Conservation (phyloP, 73 alveolate species). For the Tetrahymena borealis region DNA sequence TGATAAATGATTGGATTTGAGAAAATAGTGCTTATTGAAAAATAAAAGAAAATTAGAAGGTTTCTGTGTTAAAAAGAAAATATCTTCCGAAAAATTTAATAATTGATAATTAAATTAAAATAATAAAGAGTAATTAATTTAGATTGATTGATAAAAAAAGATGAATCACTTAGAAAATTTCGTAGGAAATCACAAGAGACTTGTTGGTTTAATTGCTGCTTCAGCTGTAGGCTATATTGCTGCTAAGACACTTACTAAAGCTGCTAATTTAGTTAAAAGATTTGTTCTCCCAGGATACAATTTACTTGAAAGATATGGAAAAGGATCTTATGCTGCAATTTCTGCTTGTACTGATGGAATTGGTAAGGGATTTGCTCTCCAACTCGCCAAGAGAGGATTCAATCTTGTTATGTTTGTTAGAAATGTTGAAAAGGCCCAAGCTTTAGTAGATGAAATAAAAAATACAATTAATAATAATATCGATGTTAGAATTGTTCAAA, state of each 20-base stretch:
- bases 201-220: background rate
- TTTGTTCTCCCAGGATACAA: background rate
- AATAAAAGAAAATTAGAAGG: too few relatives aligned
- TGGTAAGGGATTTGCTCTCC: slow-evolving; percentile 66
- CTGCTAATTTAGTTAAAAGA: background rate
- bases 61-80: too few relatives aligned
- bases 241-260: background rate
- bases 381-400: slow-evolving; percentile 58
- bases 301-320: slow-evolving; percentile 46
- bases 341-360: slow-evolving; percentile 81
- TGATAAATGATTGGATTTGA: too few relatives aligned
- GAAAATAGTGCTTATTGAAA: too few relatives aligned
- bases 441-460: slow-evolving; percentile 31
- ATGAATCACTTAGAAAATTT: background rate
- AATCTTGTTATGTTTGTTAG: slow-evolving; percentile 52
- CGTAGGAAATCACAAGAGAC: background rate
- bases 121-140: background rate
- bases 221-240: background rate
- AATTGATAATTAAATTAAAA: background rate
- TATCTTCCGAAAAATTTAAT: background rate
- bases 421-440: slow-evolving; percentile 35
- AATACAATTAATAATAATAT: background rate
- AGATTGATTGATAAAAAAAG: background rate
- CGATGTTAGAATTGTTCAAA: background rate
- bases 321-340: slow-evolving; percentile 56